Evolutionary conservation across 2,329 filamentous ascomycete genomes (phyloP), one percentile per base, ranked within the genome.

Genomic region (Clarireedia monteithiana): DNA sequence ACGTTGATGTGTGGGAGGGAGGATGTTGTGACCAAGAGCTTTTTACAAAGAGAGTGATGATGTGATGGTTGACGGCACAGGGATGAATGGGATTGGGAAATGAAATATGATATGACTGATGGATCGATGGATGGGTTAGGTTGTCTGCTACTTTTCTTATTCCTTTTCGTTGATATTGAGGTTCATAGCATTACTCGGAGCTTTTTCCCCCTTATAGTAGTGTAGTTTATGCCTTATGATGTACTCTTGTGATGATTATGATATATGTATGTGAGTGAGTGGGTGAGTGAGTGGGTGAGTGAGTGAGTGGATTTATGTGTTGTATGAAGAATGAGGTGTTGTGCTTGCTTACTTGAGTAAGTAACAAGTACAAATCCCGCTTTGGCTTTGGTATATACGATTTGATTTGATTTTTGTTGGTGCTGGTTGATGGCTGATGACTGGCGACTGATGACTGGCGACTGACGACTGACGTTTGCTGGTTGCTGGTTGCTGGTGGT

Each of bases 131-230:
- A 47, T 26, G 26, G 45, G 15, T 47, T 47, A 14, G 38, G n/a
- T 53, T 30, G 20, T 17, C 48, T 53, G 24, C 46, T 55, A 44
- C 15, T 46, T 56, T 49, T 56, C 42, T 52, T 53, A 38, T 27
- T 50, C 34, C 53, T 54, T 26, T 34, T 55, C 52, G 17, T 55
- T 55, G 53, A 50, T 55, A 55, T 55, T 55, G 46, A 50, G 27
- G 53, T 50, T 26, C 47, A 55, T 52, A 56, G 54, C 54, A 56
- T 56, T 45, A 56, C 48, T 52, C 54, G 30, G 48, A 56, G 54
- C 54, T 47, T 47, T 56, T 53, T 30, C 2, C 9, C 53, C 44
- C 27, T 20, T 20, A 20, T 20, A 20, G 42, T 17, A 44, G 30
- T 50, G 47, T 50, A 24, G 15, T 42, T 23, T 38, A 6, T 3